Evolutionary conservation across 169 alveolate genomes (phyloP).

Genomic region (Cryptosporidium sp.): DNA sequence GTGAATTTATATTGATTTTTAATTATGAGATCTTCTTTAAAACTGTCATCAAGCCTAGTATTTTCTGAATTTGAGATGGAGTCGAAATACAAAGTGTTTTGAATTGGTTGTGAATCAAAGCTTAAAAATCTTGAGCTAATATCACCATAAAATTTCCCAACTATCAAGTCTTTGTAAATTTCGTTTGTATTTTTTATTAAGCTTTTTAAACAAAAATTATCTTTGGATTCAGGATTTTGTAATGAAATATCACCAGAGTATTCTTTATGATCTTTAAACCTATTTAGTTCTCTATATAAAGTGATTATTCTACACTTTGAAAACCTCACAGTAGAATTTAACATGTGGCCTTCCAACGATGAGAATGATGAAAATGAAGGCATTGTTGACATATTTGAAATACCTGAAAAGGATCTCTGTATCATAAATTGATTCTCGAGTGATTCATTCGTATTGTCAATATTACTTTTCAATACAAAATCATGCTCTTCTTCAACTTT

Average conservation of each 20-base stretch:
- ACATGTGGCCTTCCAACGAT: not conserved
- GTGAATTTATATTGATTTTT: constrained; percentile 17
- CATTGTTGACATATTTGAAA: constrained; percentile 30
- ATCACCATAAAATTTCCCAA: not conserved
- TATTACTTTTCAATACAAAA: not conserved
- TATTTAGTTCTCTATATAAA: constrained; percentile 13
- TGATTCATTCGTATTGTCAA: not conserved
- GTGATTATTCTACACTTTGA: constrained; percentile 22
- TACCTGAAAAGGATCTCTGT: not conserved
- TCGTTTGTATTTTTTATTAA: constrained; percentile 18
- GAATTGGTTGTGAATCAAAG: not conserved
- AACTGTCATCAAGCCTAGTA: not conserved
- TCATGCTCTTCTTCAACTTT: not conserved
- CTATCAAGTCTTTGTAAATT: not conserved
- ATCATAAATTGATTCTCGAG: not conserved
- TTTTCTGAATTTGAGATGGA: not conserved
- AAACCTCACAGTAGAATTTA: not conserved
- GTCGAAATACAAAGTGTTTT: not conserved
- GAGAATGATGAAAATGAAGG: constrained; percentile 13
- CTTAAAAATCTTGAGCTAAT: not conserved
- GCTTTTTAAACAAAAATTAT: constrained; percentile 4
- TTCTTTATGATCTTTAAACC: not conserved
- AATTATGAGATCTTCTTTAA: not conserved
- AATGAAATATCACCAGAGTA: not conserved
- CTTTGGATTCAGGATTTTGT: not conserved